These are phyloP conservation scores for Monotropa hypopitys DNA, from an alignment of 179 eudicot genomes.

Conservation along the genomic window DNA sequence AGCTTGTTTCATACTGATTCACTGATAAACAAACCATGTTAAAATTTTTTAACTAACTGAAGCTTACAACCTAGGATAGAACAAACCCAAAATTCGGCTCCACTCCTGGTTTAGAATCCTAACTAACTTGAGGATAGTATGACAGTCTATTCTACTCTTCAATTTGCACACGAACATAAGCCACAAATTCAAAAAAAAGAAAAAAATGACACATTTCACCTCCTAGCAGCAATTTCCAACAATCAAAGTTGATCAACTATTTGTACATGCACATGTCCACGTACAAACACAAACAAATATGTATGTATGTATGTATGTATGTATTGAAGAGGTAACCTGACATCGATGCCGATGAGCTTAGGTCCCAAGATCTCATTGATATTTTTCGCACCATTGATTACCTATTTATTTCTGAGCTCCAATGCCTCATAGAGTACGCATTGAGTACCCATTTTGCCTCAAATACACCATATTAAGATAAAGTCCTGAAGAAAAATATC, in stretches of 20 bases:
- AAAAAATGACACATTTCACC: not conserved
- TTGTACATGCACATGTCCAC: not conserved
- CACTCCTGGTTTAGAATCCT: not conserved
- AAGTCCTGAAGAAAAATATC: too few species aligned
- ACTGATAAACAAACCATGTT: not conserved
- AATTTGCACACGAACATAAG: not conserved
- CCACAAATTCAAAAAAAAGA: not conserved
- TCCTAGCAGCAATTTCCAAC: not conserved
- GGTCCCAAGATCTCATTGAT: constrained; percentile 67
- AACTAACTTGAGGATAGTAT: not conserved
- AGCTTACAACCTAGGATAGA: not conserved
- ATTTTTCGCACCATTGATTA: constrained; percentile 58
- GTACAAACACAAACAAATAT: not conserved
- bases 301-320: not conserved
- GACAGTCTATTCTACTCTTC: not conserved
- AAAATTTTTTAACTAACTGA: not conserved
- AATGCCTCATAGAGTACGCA: constrained; percentile 93
- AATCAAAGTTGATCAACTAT: not conserved
- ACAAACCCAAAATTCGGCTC: not conserved
- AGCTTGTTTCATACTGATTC: too few species aligned
- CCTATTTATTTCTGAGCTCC: constrained; percentile 91
- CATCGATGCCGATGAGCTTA: constrained; percentile 66
- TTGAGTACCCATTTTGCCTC: too few species aligned
- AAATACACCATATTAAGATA: too few species aligned
- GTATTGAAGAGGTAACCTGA: constrained; percentile 29